Base-by-base conservation (phyloP, 352 stramenopile species). In the Phytophthora agathidicida region DNA sequence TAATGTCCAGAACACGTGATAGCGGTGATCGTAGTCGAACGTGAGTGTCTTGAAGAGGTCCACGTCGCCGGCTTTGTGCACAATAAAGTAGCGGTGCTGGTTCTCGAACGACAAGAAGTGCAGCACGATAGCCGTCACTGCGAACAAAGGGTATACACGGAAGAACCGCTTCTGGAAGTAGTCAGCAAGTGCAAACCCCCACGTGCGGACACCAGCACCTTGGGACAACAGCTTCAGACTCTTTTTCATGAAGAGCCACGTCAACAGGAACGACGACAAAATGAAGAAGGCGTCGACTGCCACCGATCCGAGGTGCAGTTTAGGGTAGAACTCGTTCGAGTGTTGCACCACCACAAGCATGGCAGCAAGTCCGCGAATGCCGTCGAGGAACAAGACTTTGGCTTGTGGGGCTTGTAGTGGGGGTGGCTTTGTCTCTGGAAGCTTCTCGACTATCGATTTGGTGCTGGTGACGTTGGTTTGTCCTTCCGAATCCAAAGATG, bases 101-200 rank as follows among this genome's bases (percentile, higher is more conserved):
- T 61, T 45, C 5, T 70, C 60, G 30, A 60, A 47, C 13, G 72
- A 65, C 17, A 82, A 23, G 13, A 68, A 28, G 9, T 51, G 66
- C 9, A 81, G 38, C 8, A 70, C 56, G 30, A 68, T 36, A 7
- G 62, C 73, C 19, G 69, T 60, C 13, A 71, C 59, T 26, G 51
- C 54, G 30, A 86, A 86, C 9, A 86, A 51, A 45, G 76, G 76
- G 39, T 86, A 86, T 3, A 86, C 76, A 27, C 73, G 73, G 20
- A 86, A 74, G 39, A 86, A 78, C 0, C 73, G 76, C 36, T 82
- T 82, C 20, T 48, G 64, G 39, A 78, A 73, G 48, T 86, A 83
- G 60, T 84, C 73, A 10, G 28, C 13, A 6, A 74, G 45, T 16
- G 50, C 46, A 26, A 68, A 58, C 11, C 37, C 30, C 63, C 63